Evolutionary conservation across 2,329 filamentous ascomycete genomes (phyloP), one percentile per base, ranked within the genome.

Genomic region (Hymenoscyphus linearis): DNA sequence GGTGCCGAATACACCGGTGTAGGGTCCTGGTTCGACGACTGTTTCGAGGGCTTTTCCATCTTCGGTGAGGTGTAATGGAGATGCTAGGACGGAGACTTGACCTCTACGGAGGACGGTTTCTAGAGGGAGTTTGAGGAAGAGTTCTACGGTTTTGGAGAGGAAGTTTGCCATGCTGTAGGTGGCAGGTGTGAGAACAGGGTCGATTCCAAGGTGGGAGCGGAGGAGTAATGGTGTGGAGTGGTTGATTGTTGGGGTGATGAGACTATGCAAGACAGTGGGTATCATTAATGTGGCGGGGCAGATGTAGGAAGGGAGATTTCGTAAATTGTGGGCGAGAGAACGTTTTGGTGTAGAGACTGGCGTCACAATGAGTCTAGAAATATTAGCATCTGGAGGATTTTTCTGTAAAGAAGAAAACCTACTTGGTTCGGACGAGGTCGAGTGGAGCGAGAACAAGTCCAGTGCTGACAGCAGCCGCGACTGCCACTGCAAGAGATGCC

Each of bases 101-200:
- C 91, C 93, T 62, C 95, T 85, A 55, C 95, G 87, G 7, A 98
- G 82, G 16, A 96, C 89, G 0, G 93, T 98, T 76, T 99, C 95
- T 4, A 98, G 80, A 0, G 95, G 95, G 13, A 98, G 84, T 71
- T 93, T 93, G 67, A 96, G 76, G 69, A 95, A 89, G 35, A 98
- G 83, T 55, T 96, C 93, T 2, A 86, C 81, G 0, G 87, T 86
- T 2, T 90, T 92, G 14, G 90, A 86, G 67, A 90, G 80, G 76
- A 98, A 96, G 58, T 90, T 90, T 70, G 86, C 85, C 53, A 96
- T 73, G 22, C 88, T 91, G 79, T 96, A 98, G 14, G 89, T 84
- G 52, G 86, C 86, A 0, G 95, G 93, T 5, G 91, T 91, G 34
- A 88, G 78, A 60, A 95, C 83, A 26, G 89, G 90, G 73, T 96